These are phyloP conservation scores for Candida arabinofermentans DNA, from an alignment of 805 yeast genomes.

Conservation along the genomic window DNA sequence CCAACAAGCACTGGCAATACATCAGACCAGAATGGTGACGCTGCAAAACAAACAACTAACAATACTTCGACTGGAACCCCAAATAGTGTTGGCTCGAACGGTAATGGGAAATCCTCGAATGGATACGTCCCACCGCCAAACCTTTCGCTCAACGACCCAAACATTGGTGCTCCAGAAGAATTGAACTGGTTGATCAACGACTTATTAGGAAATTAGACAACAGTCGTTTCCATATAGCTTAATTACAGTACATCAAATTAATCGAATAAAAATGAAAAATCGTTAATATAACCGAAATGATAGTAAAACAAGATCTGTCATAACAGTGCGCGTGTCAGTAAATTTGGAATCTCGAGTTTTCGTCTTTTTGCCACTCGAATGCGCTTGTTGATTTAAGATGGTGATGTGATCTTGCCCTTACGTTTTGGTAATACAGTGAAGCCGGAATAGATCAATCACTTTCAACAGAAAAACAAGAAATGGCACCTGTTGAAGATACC, in stretches of 20 bases:
- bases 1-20: neutral
- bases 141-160: slow-evolving; percentile 24
- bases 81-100: neutral
- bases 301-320: slow-evolving; percentile 10
- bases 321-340: slow-evolving; percentile 4
- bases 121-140: slow-evolving; percentile 16
- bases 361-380: slow-evolving; percentile 16
- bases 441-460: neutral
- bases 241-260: neutral
- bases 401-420: neutral
- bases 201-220: slow-evolving; percentile 37
- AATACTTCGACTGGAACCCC: neutral
- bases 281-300: no score
- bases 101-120: slow-evolving; percentile 1
- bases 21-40: neutral
- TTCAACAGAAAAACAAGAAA: neutral
- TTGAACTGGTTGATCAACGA: slow-evolving; percentile 70
- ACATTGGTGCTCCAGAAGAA: slow-evolving; percentile 53
- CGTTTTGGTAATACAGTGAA: neutral
- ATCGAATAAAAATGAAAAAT: no score
- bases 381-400: neutral
- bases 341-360: neutral
- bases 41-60: no score
- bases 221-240: no score
- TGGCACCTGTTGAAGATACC: slow-evolving; percentile 24